Evolutionary conservation across 805 yeast species (phyloP).

Genomic region (Vanderwaltozyma polyspora): DNA sequence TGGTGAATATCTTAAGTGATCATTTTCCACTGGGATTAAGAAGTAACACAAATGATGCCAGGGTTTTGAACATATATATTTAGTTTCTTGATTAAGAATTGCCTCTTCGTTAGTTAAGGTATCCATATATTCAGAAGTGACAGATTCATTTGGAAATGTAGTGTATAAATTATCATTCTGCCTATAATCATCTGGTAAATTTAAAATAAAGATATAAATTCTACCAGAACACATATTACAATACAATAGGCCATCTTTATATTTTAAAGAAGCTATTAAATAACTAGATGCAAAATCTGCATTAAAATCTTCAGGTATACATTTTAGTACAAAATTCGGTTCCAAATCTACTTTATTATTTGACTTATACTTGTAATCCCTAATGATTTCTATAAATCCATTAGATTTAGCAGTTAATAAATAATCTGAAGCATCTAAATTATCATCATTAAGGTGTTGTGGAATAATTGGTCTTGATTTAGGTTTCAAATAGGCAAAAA

Average conservation of each 20-base stretch:
- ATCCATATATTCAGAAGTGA: neutral
- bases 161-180: constrained; percentile 8
- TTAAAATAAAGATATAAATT: constrained; percentile 16
- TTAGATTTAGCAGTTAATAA: constrained; percentile 20
- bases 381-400: constrained; percentile 21
- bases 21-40: neutral
- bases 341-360: constrained; percentile 4
- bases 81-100: neutral
- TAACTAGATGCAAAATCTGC: constrained; percentile 5
- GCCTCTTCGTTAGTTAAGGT: neutral
- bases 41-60: neutral
- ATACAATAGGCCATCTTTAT: constrained; percentile 17
- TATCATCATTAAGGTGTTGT: constrained; percentile 1
- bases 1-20: neutral
- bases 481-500: constrained; percentile 20
- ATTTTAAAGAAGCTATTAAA: constrained; percentile 17
- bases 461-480: constrained; percentile 6
- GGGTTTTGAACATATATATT: constrained; percentile 1
- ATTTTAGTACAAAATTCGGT: constrained; percentile 14
- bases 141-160: neutral
- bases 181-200: constrained; percentile 17
- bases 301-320: constrained; percentile 13
- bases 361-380: constrained; percentile 14
- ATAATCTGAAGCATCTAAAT: constrained; percentile 18
- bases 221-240: constrained; percentile 18